A percentile compares a stretch with the other conserved stretches of the same genome.
Evolutionary conservation across 768 basidiomycete genomes (phyloP).

Genomic region (Trametes gibbosa): DNA sequence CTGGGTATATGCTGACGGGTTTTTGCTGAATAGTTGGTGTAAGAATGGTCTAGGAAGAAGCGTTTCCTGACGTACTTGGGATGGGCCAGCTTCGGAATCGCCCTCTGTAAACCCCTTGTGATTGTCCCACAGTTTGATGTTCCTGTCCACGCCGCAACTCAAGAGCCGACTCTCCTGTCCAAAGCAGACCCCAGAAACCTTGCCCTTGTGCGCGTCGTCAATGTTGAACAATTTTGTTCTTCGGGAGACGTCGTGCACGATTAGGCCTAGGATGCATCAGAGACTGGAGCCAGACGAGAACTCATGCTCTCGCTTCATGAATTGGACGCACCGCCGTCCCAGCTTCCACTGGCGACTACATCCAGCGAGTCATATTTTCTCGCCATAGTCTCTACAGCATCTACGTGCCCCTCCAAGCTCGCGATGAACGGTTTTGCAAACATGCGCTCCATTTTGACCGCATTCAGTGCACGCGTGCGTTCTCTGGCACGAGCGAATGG

Average conservation of each 20-base stretch:
- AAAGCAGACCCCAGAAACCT: conserved; percentile 80
- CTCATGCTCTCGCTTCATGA: background rate
- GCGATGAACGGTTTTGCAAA: conserved; percentile 97
- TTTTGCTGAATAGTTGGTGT: conserved; percentile 27
- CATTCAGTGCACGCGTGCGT: conserved; percentile 90
- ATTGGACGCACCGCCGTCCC: conserved; percentile 79
- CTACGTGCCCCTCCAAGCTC: conserved; percentile 87
- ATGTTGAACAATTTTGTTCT: conserved; percentile 53
- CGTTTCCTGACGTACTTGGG: conserved; percentile 32
- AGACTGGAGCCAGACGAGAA: too few relatives aligned
- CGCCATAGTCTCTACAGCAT: conserved; percentile 86
- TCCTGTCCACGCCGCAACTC: conserved; percentile 81
- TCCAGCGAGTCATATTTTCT: conserved; percentile 72
- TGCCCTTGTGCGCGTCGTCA: conserved; percentile 77
- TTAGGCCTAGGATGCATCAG: conserved; percentile 53
- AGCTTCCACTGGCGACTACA: conserved; percentile 86
- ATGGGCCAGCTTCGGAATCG: conserved; percentile 35
- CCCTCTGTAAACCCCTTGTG: conserved; percentile 17
- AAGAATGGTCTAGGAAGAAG: background rate
- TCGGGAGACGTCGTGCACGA: conserved; percentile 77
- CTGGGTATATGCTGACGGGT: conserved; percentile 77
- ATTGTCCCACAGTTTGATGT: conserved; percentile 77
- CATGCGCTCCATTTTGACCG: conserved; percentile 94
- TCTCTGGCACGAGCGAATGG: conserved; percentile 93
- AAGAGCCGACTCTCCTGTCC: conserved; percentile 59